phyloP scores from a whole-genome alignment of 148 eudicot genomes.

The Cornus controversa region DNA sequence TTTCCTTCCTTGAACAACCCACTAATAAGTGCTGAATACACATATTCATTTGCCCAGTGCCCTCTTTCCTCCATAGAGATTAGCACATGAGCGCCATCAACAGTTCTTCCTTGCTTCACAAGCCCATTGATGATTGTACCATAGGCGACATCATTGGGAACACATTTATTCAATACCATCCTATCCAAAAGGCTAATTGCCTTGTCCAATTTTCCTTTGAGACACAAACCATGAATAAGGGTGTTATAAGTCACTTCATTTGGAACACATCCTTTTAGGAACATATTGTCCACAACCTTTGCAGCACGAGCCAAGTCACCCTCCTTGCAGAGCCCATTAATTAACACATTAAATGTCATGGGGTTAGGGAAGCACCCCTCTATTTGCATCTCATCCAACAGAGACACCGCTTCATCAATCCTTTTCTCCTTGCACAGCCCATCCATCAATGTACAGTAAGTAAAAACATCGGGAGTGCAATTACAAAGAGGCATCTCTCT shows the following conservation, averaged over 20 bases:
- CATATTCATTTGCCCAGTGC: slow-evolving; percentile 44
- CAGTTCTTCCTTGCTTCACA: slow-evolving; percentile 69
- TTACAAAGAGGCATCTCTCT: slow-evolving; percentile 55
- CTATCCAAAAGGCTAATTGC: slow-evolving; percentile 69
- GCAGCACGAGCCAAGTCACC: slow-evolving; percentile 80
- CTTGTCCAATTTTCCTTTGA: slow-evolving; percentile 71
- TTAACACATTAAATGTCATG: slow-evolving; percentile 65
- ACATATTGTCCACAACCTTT: slow-evolving; percentile 87
- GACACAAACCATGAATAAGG: slow-evolving; percentile 79
- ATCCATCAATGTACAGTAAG: slow-evolving; percentile 86
- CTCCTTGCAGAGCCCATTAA: slow-evolving; percentile 74
- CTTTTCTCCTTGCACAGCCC: slow-evolving; percentile 80
- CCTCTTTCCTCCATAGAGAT: slow-evolving; percentile 74
- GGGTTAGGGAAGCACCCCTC: slow-evolving; percentile 73
- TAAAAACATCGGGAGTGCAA: slow-evolving; percentile 74
- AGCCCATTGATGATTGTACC: slow-evolving; percentile 86
- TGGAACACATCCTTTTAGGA: slow-evolving; percentile 77
- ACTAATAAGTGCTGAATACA: slow-evolving; percentile 74
- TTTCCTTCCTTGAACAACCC: slow-evolving; percentile 83
- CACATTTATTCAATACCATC: slow-evolving; percentile 63
- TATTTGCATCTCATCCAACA: slow-evolving; percentile 95
- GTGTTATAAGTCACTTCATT: slow-evolving; percentile 88
- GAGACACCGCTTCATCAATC: slow-evolving; percentile 70
- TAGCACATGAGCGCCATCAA: slow-evolving; percentile 57
- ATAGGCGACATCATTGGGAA: slow-evolving; percentile 81